Conservation (phyloP, 441 rosid species). For the Croton laevigatus region DNA sequence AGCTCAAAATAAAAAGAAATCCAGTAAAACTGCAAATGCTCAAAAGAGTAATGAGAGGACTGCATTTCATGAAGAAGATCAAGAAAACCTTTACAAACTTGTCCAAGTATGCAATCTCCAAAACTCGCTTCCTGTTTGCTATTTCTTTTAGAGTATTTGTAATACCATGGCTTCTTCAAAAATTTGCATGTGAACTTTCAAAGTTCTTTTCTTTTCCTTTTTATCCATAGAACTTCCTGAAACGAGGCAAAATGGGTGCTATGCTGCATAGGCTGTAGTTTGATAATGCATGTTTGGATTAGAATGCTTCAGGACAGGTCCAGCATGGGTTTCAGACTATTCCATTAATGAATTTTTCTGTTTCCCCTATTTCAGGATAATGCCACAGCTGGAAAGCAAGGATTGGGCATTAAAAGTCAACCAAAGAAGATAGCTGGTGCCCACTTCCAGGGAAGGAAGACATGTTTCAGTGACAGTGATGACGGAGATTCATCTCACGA, state of each 20-base stretch:
- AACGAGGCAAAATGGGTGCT: not conserved
- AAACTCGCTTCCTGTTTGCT: not conserved
- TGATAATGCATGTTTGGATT: not conserved
- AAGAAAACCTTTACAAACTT: conserved; percentile 94
- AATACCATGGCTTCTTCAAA: not conserved
- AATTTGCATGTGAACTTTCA: not conserved
- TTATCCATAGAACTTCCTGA: not conserved
- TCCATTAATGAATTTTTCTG: not conserved
- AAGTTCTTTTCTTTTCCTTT: not conserved
- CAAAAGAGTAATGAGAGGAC: conserved; percentile 42
- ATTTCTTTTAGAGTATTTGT: not conserved
- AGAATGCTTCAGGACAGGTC: not conserved
- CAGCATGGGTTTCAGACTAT: not conserved
- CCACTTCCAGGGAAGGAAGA: conserved; percentile 69
- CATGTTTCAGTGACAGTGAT: conserved; percentile 56
- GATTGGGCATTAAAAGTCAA: conserved; percentile 72
- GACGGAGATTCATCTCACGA: conserved; percentile 33
- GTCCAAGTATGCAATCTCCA: conserved; percentile 58
- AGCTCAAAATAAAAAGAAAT: conserved; percentile 52
- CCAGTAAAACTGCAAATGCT: conserved; percentile 30
- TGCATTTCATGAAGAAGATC: conserved; percentile 84
- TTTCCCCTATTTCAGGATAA: conserved; percentile 55
- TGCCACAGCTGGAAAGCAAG: conserved; percentile 94
- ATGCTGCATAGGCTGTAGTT: not conserved
- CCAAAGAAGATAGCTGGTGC: conserved; percentile 93